Conservation (phyloP, 768 basidiomycete genomes). For the Lactarius hengduanensis region DNA sequence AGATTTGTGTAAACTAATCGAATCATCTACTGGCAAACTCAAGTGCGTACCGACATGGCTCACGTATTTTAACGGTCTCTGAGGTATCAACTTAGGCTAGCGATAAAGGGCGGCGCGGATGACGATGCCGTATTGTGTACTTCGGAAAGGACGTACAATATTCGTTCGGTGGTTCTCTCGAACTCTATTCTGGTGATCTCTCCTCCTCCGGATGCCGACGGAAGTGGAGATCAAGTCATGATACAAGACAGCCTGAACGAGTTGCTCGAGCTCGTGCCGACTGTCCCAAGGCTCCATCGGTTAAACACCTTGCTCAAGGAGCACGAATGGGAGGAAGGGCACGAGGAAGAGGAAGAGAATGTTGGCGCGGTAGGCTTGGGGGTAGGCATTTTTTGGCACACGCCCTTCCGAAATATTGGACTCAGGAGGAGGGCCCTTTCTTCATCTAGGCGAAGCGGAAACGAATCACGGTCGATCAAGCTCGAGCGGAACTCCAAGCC, state of each 20-base stretch:
- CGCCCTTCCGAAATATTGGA: background rate
- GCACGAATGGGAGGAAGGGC: slow-evolving; percentile 65
- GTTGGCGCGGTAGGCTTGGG: slow-evolving; percentile 33
- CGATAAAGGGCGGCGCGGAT: slow-evolving; percentile 77
- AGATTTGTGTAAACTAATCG: slow-evolving; percentile 62
- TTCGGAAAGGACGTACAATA: slow-evolving; percentile 67
- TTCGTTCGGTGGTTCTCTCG: slow-evolving; percentile 86
- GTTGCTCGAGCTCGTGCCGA: slow-evolving; percentile 75
- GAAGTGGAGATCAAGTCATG: slow-evolving; percentile 48
- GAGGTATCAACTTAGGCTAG: slow-evolving; percentile 15
- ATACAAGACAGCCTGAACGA: slow-evolving; percentile 82
- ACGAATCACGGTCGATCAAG: slow-evolving; percentile 57
- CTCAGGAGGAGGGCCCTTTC: background rate
- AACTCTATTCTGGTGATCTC: slow-evolving; percentile 82
- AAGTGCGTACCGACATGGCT: slow-evolving; percentile 10
- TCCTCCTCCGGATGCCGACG: slow-evolving; percentile 42
- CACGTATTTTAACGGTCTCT: slow-evolving; percentile 21
- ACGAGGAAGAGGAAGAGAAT: slow-evolving; percentile 48
- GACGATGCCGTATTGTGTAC: slow-evolving; percentile 95
- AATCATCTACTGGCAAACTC: slow-evolving; percentile 40
- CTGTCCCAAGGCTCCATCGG: slow-evolving; percentile 75
- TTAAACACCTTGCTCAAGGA: slow-evolving; percentile 60
- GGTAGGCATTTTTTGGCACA: slow-evolving; percentile 25
- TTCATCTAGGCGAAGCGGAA: slow-evolving; percentile 36
- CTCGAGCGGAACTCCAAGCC: slow-evolving; percentile 69